These are phyloP conservation scores for Cylindrotheca fusiformis DNA, from an alignment of 108 stramenopile species.

Conservation along the genomic window DNA sequence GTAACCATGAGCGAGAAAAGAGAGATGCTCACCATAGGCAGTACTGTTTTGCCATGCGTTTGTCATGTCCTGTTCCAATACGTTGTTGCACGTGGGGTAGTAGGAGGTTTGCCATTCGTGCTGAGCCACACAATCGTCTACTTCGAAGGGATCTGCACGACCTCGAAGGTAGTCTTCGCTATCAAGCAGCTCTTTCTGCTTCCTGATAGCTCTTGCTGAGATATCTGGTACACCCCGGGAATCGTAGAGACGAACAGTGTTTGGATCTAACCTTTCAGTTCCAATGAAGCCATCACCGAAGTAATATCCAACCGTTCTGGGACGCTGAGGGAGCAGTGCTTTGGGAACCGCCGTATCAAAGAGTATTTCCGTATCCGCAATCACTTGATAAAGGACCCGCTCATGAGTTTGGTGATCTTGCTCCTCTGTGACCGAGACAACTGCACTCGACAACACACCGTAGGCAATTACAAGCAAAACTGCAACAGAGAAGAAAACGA, in stretches of 20 bases:
- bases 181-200: slow-evolving; percentile 15
- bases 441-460: neutral
- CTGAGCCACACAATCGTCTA: slow-evolving; percentile 46
- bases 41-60: neutral
- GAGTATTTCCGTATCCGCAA: neutral
- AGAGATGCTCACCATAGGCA: neutral
- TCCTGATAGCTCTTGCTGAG: neutral
- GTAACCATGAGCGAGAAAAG: slow-evolving; percentile 48
- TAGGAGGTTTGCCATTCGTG: slow-evolving; percentile 61
- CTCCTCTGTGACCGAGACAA: neutral
- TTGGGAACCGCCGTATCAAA: neutral
- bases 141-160: slow-evolving; percentile 41
- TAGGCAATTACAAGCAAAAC: neutral
- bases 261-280: slow-evolving; percentile 23
- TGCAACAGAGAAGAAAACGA: neutral
- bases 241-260: slow-evolving; percentile 5
- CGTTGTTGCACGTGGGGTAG: slow-evolving; percentile 67
- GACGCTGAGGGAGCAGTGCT: slow-evolving; percentile 16
- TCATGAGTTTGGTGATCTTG: neutral
- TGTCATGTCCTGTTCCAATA: slow-evolving; percentile 66
- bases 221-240: neutral
- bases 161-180: slow-evolving; percentile 22
- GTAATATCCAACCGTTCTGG: slow-evolving; percentile 23
- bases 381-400: slow-evolving; percentile 1
- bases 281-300: slow-evolving; percentile 23